Percentiles rank a stretch among this genome's conserved stretches.
These are phyloP conservation scores for Metschnikowia gruessii DNA, from an alignment of 805 yeast genomes.

Conservation along the genomic window DNA sequence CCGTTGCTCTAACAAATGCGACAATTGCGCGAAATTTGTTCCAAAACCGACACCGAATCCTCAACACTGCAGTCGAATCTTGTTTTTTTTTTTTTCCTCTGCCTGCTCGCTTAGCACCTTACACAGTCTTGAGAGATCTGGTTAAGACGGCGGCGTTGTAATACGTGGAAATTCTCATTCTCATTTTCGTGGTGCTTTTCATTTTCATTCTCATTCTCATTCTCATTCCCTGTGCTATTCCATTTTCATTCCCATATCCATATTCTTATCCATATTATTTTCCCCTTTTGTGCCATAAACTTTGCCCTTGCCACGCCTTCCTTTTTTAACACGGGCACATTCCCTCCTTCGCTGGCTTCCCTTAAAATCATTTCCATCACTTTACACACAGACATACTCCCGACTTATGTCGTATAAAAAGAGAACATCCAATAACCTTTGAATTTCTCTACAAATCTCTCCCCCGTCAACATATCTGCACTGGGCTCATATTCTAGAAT, in stretches of 20 bases:
- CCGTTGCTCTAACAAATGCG: too few relatives aligned
- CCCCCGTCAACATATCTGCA: background rate
- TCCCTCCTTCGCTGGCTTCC: too few relatives aligned
- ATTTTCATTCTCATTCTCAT: too few relatives aligned
- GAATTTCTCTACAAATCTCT: background rate
- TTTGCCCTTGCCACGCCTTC: background rate
- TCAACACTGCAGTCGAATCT: too few relatives aligned
- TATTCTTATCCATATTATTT: too few relatives aligned
- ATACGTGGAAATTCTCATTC: background rate
- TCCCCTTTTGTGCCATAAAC: background rate
- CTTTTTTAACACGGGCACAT: too few relatives aligned
- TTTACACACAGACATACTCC: background rate
- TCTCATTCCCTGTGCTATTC: too few relatives aligned
- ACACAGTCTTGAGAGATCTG: slow-evolving; percentile 6
- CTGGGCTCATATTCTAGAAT: background rate
- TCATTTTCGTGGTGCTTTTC: too few relatives aligned
- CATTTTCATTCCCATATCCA: too few relatives aligned
- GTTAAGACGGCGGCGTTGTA: background rate
- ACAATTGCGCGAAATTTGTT: too few relatives aligned
- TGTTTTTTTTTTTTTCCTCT: background rate
- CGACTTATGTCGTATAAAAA: slow-evolving; percentile 5
- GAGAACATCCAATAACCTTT: background rate
- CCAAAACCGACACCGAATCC: too few relatives aligned
- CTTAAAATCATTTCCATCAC: too few relatives aligned
- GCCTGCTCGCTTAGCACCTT: slow-evolving; percentile 1